Evolutionary conservation across 257 asterid genomes (phyloP).

Genomic region (Solanum medicagineum): DNA sequence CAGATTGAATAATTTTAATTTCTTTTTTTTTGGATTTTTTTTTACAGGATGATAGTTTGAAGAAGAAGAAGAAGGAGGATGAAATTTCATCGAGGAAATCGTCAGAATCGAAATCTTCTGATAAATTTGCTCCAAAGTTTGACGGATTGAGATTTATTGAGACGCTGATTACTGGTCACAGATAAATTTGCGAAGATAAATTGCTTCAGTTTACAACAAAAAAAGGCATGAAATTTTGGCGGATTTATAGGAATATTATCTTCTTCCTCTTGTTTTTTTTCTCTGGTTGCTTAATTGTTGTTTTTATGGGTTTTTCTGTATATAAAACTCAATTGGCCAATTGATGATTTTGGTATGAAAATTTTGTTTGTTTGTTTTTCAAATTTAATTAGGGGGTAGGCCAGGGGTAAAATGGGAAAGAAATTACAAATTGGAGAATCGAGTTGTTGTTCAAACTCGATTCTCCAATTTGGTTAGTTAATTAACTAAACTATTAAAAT

Average conservation of each 20-base stretch:
- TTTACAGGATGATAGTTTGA: not conserved
- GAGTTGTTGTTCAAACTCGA: no score
- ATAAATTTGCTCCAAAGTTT: constrained; percentile 9
- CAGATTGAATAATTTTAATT: not conserved
- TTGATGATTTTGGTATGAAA: not conserved
- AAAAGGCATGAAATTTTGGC: not conserved
- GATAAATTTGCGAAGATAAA: not conserved
- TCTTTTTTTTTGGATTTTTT: not conserved
- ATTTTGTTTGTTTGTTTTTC: no score
- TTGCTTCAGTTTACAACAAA: no score
- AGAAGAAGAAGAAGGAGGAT: not conserved
- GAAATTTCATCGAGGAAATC: not conserved
- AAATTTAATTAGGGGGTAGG: no score
- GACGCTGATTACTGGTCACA: constrained; percentile 5
- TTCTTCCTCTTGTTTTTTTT: not conserved
- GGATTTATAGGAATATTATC: not conserved
- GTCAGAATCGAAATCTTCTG: not conserved
- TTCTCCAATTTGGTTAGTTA: no score
- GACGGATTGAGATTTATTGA: constrained; percentile 12
- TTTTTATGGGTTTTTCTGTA: not conserved
- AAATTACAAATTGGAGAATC: no score
- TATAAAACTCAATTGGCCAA: not conserved
- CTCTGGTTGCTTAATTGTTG: not conserved
- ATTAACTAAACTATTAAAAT: no score
- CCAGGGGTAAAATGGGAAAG: no score